A percentile compares a stretch with the other conserved stretches of the same genome.
Evolutionary conservation across 345 rosid species (phyloP).

Genomic region (Anacardium occidentale): DNA sequence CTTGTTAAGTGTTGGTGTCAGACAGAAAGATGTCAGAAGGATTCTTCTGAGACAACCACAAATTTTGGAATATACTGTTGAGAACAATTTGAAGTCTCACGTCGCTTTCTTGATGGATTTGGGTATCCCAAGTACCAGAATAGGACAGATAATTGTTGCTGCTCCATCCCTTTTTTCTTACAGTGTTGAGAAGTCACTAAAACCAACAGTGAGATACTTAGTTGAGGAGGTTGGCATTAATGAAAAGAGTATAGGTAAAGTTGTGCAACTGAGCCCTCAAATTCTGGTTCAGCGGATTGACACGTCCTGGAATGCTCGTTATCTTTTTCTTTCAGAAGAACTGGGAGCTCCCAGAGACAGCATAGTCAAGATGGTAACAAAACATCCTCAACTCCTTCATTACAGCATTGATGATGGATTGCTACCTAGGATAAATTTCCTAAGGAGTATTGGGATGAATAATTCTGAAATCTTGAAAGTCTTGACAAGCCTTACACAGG

Average conservation of each 20-base stretch:
- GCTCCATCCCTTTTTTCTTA: constrained; percentile 84
- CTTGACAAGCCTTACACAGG: constrained; percentile 96
- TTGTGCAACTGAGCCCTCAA: constrained; percentile 93
- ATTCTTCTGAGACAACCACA: constrained; percentile 94
- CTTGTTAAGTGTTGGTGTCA: constrained; percentile 83
- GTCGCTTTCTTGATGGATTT: constrained; percentile 71
- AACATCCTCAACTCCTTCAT: constrained; percentile 94
- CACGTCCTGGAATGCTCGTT: constrained; percentile 87
- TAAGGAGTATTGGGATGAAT: constrained; percentile 83
- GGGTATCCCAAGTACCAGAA: constrained; percentile 75
- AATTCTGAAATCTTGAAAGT: constrained; percentile 86
- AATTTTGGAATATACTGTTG: constrained; percentile 80
- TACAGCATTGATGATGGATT: constrained; percentile 92
- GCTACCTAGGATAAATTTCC: constrained; percentile 88
- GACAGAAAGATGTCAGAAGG: constrained; percentile 75
- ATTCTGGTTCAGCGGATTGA: constrained; percentile 93
- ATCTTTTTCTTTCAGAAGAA: constrained; percentile 81
- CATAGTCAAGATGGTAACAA: constrained; percentile 86
- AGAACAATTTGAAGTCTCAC: constrained; percentile 77
- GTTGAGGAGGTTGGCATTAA: constrained; percentile 95
- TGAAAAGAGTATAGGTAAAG: constrained; percentile 72
- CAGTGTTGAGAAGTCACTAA: constrained; percentile 85
- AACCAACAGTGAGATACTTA: constrained; percentile 87
- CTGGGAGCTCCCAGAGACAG: constrained; percentile 89
- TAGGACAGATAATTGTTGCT: constrained; percentile 79